Percentiles rank a stretch among this genome's conserved stretches.
phyloP scores from a whole-genome alignment of 1,139 yeast species.

The Hansenula sp. region DNA sequence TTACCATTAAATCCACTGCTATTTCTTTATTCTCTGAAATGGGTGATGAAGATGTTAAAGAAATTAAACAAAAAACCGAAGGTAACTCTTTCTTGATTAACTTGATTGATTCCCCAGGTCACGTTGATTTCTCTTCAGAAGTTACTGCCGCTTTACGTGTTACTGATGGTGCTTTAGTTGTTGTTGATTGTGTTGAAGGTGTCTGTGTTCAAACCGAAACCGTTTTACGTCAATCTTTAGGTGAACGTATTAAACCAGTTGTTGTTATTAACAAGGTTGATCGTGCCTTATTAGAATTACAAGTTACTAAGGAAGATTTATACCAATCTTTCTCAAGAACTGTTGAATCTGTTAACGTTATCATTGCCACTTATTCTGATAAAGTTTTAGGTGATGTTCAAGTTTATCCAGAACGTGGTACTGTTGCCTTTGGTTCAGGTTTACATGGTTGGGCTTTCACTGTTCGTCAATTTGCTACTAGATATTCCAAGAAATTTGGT shows the following conservation, averaged over 20 bases:
- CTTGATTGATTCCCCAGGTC: slow-evolving; percentile 99
- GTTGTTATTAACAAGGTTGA: slow-evolving; percentile 98
- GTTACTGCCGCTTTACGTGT: slow-evolving; percentile 99
- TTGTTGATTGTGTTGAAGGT: slow-evolving; percentile 99
- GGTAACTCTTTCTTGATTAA: slow-evolving; percentile 96
- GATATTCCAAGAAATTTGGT: slow-evolving; percentile 99
- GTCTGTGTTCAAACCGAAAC: slow-evolving; percentile 99
- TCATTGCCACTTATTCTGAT: slow-evolving; percentile 94
- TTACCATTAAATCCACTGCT: slow-evolving; percentile 98
- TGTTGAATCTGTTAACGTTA: slow-evolving; percentile 98
- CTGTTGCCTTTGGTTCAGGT: slow-evolving; percentile 99
- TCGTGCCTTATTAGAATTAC: slow-evolving; percentile 98
- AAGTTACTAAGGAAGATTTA: slow-evolving; percentile 97
- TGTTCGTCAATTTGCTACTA: slow-evolving; percentile 96
- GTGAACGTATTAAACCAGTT: slow-evolving; percentile 99
- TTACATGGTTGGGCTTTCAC: slow-evolving; percentile 99
- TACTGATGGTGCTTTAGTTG: slow-evolving; percentile 99
- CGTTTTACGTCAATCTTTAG: slow-evolving; percentile 98
- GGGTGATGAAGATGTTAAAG: slow-evolving; percentile 89
- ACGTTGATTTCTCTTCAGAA: slow-evolving; percentile 99
- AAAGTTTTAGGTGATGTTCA: slow-evolving; percentile 90
- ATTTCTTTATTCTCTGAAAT: slow-evolving; percentile 92
- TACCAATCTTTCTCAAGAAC: slow-evolving; percentile 99
- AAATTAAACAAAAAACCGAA: slow-evolving; percentile 89
- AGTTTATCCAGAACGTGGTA: slow-evolving; percentile 98